Evolutionary conservation across 257 asterid species (phyloP).

Genomic region (Fraxinus americana): DNA sequence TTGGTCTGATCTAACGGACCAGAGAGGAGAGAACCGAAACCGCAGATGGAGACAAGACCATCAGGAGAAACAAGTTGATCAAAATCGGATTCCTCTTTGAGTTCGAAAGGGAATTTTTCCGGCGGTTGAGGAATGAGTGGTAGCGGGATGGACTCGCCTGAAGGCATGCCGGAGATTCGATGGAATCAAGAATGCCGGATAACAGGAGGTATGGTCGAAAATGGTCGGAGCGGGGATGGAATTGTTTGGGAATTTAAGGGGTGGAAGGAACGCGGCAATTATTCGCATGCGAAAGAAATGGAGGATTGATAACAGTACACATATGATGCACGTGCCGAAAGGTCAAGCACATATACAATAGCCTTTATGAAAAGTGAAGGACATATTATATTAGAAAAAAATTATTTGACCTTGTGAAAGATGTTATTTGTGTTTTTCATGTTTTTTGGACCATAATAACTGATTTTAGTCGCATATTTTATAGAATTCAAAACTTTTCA

Average conservation of each 20-base stretch:
- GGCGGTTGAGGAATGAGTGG: constrained; percentile 22
- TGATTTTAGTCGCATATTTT: no score
- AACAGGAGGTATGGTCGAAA: background rate
- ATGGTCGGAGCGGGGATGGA: background rate
- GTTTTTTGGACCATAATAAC: no score
- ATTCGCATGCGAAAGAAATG: no score
- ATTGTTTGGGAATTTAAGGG: background rate
- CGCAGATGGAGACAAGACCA: constrained; percentile 77
- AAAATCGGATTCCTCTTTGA: constrained; percentile 65
- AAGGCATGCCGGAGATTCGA: constrained; percentile 39
- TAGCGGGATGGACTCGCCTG: constrained; percentile 32
- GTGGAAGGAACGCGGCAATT: no score
- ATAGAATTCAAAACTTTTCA: no score
- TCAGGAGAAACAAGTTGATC: constrained; percentile 73
- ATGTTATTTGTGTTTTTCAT: no score
- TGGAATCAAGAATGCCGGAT: constrained; percentile 6
- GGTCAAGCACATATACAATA: no score
- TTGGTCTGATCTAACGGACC: constrained; percentile 47
- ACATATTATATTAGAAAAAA: no score
- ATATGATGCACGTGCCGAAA: constrained; percentile 1
- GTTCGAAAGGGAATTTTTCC: constrained; percentile 55
- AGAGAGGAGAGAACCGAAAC: constrained; percentile 96
- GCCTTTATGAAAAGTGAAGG: no score
- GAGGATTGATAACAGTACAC: background rate
- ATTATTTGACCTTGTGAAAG: no score